Base-by-base conservation (phyloP, 2,329 filamentous ascomycete genomes). In the Fusarium hainanense region DNA sequence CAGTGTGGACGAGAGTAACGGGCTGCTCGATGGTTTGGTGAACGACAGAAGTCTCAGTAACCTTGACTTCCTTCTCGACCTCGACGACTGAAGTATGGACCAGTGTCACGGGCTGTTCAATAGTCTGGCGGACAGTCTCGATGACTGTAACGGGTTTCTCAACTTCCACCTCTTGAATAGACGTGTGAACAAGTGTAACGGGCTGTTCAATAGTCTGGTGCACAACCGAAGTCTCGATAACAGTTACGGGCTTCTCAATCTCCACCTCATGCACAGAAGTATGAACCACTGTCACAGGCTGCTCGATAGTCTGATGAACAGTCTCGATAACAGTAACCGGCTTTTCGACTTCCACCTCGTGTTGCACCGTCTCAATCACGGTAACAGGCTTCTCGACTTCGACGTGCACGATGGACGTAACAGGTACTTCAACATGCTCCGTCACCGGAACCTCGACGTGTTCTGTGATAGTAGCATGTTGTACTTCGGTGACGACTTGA, bases 61-160 rank as follows among this genome's bases (percentile, higher is more conserved):
- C 66, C 7, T 43, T 63, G 0, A 62, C 57, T 0, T 50, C 46
- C 20, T 57, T 51, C 25, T 57, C 54, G 4, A 58, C 54, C 47
- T 69, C 50, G 2, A 68, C 64, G 3, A 68, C 46, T 5, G 65
- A 60, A 0, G 62, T 65, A 3, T 65, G 46, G 1, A 63, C 37
- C 3, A 65, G 28, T 8, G 52, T 65, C 27, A 68, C 47, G 3
- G 59, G 64, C 4, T 58, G 54, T 27, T 68, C 64, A 2, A 62
- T 32, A 2, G 63, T 61, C 7, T 61, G 43, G 5, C 61, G 61
- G 6, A 66, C 27, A 5, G 63, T 66, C 6, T 66, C 54, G 0
- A 66, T 3, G 16, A 66, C 32, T 13, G 64, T 67, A 2, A 67
- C 13, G 0, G 61, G 66, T 32, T 69, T 60, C 18, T 69, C 60